phyloP scores from a whole-genome alignment of 208 protist species.

The Leishmania braziliensis region DNA sequence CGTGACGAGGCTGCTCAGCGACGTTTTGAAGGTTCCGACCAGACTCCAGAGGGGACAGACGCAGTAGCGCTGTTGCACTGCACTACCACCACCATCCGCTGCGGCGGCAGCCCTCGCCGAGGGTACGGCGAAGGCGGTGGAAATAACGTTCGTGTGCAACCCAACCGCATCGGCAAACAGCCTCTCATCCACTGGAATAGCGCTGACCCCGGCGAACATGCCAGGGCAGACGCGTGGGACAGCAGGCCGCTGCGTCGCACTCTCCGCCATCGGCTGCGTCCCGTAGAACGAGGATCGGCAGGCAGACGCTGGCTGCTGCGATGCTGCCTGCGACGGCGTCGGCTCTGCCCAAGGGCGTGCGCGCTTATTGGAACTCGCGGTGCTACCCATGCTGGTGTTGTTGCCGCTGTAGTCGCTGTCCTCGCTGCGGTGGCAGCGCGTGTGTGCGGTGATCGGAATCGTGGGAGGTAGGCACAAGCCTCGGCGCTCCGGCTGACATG shows the following conservation, averaged over 20 bases:
- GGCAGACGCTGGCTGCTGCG: neutral
- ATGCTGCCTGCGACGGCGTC: conserved; percentile 4
- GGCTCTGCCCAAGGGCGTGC: conserved; percentile 26
- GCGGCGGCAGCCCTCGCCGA: neutral
- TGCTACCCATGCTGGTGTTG: conserved; percentile 10
- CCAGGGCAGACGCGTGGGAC: conserved; percentile 33
- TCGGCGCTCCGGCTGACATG: neutral
- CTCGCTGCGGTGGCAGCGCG: neutral
- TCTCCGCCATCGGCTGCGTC: neutral
- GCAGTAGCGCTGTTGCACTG: conserved; percentile 43
- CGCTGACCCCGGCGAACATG: conserved; percentile 68
- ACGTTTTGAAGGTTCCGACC: conserved; percentile 83
- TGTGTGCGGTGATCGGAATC: conserved; percentile 3
- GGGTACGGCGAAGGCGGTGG: neutral
- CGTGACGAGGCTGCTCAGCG: conserved; percentile 60
- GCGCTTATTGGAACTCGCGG: conserved; percentile 17
- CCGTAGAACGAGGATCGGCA: neutral
- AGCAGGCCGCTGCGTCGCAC: neutral
- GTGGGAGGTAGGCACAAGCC: conserved; percentile 11
- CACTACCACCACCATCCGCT: neutral
- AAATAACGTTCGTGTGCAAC: neutral
- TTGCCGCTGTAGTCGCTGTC: conserved; percentile 8
- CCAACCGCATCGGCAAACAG: conserved; percentile 43
- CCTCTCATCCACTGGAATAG: conserved; percentile 46
- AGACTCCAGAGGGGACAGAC: conserved; percentile 75